These are phyloP conservation scores for Colletotrichum tanaceti DNA, from an alignment of 2,329 filamentous ascomycete genomes.

Conservation along the genomic window DNA sequence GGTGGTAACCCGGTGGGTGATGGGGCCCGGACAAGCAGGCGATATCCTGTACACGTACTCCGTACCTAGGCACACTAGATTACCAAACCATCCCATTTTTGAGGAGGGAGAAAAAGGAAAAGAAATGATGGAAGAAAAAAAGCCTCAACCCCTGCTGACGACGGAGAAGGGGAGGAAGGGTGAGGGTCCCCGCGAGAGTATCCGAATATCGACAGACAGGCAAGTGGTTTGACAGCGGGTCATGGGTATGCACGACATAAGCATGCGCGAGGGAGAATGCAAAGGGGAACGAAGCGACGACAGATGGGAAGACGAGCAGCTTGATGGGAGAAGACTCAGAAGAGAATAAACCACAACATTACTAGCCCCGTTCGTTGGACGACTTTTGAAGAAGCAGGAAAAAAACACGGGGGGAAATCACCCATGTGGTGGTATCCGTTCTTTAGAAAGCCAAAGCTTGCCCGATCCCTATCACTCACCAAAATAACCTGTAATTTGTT, in stretches of 20 bases:
- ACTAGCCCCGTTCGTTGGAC: conserved; percentile 9
- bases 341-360: conserved; percentile 12
- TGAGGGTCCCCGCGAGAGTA: conserved; percentile 7
- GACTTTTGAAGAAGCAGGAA: neutral
- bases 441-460: neutral
- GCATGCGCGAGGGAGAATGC: conserved; percentile 28
- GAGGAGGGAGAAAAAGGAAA: conserved; percentile 6
- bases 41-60: conserved; percentile 30
- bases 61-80: too few relatives aligned
- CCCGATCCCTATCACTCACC: neutral
- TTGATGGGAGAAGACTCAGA: too few relatives aligned
- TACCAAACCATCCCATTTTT: conserved; percentile 25
- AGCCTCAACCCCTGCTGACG: conserved; percentile 20
- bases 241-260: conserved; percentile 33
- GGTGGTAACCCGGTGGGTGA: conserved; percentile 1
- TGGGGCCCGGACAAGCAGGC: conserved; percentile 24
- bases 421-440: too few relatives aligned
- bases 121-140: too few relatives aligned
- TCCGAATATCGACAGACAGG: conserved; percentile 35
- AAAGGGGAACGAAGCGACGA: conserved; percentile 15
- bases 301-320: conserved; percentile 14
- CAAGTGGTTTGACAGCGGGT: conserved; percentile 39
- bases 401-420: too few relatives aligned
- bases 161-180: neutral
- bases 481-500: neutral